Base-by-base conservation (phyloP, 495 filamentous ascomycete genomes). In the Hamigera avellanea region DNA sequence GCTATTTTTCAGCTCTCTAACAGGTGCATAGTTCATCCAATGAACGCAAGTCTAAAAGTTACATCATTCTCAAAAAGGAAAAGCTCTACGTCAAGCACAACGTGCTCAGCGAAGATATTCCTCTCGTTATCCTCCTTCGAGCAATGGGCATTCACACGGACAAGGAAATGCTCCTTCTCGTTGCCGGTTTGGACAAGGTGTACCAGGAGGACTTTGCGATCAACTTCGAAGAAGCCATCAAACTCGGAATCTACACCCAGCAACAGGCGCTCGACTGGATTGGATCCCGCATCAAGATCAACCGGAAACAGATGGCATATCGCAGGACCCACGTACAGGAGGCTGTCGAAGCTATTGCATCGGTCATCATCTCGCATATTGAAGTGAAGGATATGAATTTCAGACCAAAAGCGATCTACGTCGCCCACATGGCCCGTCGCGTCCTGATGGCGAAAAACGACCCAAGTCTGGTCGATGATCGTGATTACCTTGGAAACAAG, bases 401-500 rank as follows among this genome's bases (percentile, higher is more conserved):
- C 61, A 76, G 87, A 36, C 87, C 91, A 4, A 99, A 99, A 48
- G 86, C 88, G 7, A 68, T 95, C 21, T 99, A 95, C 48, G 73
- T 99, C 33, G 91, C 88, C 30, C 84, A 91, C 62, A 99, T 96
- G 91, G 80, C 85, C 17, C 81, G 88, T 16, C 75, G 89, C 57
- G 86, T 96, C 0, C 50, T 99, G 26, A 93, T 95, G 85, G 89
- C 86, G 8, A 80, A 82, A 53, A 81, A 87, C 32, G 86, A 96
- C 46, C 75, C 81, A 4, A 80, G 75, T 14, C 67, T 96, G 42
- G 83, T 96, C 2, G 91, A 99, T 43, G 91, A 99, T 55, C 72
- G 91, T 47, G 91, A 99, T 56, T 96, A 96, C 52, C 87, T 96
- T 13, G 91, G 91, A 42, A 99, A 99, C 56, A 99, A 99, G 57